Evolutionary conservation across 768 basidiomycete species (phyloP).

Genomic region (Boletus rufocinnamomeus): DNA sequence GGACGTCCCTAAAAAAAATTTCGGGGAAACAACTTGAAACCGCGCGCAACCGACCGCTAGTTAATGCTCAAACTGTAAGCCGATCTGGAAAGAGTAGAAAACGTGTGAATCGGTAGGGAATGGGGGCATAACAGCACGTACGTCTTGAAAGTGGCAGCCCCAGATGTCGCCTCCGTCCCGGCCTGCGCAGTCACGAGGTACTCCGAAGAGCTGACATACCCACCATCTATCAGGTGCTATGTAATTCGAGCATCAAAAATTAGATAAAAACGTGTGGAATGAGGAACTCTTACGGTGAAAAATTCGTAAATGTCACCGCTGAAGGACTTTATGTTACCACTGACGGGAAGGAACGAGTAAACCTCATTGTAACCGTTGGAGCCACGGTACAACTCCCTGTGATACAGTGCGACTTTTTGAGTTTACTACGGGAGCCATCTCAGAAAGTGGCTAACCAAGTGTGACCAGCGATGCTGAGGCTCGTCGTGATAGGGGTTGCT

Average conservation of each 20-base stretch:
- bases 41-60: slow-evolving; percentile 25
- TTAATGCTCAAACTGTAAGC: slow-evolving; percentile 49
- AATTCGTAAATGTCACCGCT: slow-evolving; percentile 55
- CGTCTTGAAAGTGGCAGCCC: slow-evolving; percentile 56
- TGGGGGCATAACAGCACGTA: slow-evolving; percentile 30
- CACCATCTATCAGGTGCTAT: slow-evolving; percentile 55
- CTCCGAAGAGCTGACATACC: slow-evolving; percentile 50
- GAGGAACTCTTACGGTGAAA: slow-evolving; percentile 41
- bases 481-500: slow-evolving; percentile 44
- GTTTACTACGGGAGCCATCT: neutral
- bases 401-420: neutral
- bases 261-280: neutral
- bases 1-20: neutral
- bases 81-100: slow-evolving; percentile 33
- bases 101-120: neutral
- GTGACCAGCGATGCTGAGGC: slow-evolving; percentile 48
- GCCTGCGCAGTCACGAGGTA: slow-evolving; percentile 61
- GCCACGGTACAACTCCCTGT: slow-evolving; percentile 57
- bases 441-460: slow-evolving; percentile 42
- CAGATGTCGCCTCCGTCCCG: slow-evolving; percentile 63
- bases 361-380: slow-evolving; percentile 55
- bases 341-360: slow-evolving; percentile 48
- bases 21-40: neutral
- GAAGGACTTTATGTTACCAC: slow-evolving; percentile 47
- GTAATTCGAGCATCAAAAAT: neutral